A percentile compares a stretch with the other conserved stretches of the same genome.
phyloP scores from a whole-genome alignment of 2,329 filamentous ascomycete genomes.

The Pestalotiopsis sp. region DNA sequence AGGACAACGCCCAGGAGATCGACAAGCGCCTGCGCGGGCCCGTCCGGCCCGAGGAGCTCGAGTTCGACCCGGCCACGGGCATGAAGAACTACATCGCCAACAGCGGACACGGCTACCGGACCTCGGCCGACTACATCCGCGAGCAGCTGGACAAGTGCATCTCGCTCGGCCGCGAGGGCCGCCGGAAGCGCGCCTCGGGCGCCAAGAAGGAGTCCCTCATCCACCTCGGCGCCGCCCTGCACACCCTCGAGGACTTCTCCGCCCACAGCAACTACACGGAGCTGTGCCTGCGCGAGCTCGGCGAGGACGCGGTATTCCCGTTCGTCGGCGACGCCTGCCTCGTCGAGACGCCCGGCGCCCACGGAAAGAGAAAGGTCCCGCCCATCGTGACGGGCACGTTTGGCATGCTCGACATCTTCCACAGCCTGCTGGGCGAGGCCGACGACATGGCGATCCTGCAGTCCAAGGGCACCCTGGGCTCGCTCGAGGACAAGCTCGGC shows the following conservation, averaged over 20 bases:
- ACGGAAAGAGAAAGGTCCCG: slow-evolving; percentile 39
- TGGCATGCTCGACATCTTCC: slow-evolving; percentile 38
- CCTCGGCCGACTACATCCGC: slow-evolving; percentile 29
- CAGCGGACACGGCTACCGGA: slow-evolving; percentile 25
- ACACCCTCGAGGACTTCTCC: slow-evolving; percentile 54
- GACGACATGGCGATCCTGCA: slow-evolving; percentile 31
- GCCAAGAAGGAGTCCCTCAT: slow-evolving; percentile 25
- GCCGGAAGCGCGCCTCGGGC: slow-evolving; percentile 15
- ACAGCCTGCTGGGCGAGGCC: slow-evolving; percentile 30
- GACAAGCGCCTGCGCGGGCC: slow-evolving; percentile 29
- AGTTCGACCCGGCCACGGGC: slow-evolving; percentile 29
- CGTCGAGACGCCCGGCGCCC: slow-evolving; percentile 34
- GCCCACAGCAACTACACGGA: slow-evolving; percentile 57
- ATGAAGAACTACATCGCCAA: slow-evolving; percentile 34
- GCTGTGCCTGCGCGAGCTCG: slow-evolving; percentile 50
- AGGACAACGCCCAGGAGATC: slow-evolving; percentile 26
- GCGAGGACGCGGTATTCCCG: slow-evolving; percentile 50
- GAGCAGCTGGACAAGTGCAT: slow-evolving; percentile 25
- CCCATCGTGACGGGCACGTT: slow-evolving; percentile 56
- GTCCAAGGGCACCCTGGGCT: slow-evolving; percentile 27
- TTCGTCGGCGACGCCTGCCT: slow-evolving; percentile 45
- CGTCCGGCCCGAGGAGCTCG: slow-evolving; percentile 28
- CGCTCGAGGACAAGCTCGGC: slow-evolving; percentile 26
- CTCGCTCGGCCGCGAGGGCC: slow-evolving; percentile 22
- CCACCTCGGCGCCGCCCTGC: slow-evolving; percentile 48